Conservation (phyloP, 1,284 basidiomycete genomes). For the Crepidotus sp. region DNA sequence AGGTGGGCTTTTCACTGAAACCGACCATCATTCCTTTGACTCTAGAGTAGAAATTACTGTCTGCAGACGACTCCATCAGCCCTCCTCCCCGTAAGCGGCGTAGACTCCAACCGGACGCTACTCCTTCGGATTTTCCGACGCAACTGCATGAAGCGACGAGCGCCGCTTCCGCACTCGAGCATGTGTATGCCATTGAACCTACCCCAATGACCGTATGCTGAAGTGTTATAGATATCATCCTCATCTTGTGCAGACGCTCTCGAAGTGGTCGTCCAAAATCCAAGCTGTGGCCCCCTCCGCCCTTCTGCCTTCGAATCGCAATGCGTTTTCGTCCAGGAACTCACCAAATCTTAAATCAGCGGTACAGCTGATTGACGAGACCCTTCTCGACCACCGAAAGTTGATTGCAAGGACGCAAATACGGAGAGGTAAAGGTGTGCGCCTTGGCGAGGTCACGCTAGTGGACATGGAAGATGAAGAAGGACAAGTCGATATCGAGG, state of each 20-base stretch:
- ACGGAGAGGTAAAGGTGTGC: constrained; percentile 36
- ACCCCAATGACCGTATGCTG: constrained; percentile 2
- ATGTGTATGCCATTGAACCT: constrained; percentile 36
- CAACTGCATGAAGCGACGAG: constrained; percentile 38
- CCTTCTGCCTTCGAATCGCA: constrained; percentile 61
- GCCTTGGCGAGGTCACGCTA: constrained; percentile 34
- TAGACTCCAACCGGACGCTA: constrained; percentile 31
- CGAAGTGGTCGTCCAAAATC: constrained; percentile 91
- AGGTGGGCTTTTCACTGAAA: constrained; percentile 29
- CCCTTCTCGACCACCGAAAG: constrained; percentile 46
- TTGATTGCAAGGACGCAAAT: constrained; percentile 51
- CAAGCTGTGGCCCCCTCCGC: constrained; percentile 78
- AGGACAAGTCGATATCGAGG: constrained; percentile 37
- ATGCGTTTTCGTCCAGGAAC: constrained; percentile 48
- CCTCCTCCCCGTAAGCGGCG: constrained; percentile 54
- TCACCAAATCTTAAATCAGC: constrained; percentile 47
- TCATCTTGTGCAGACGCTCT: constrained; percentile 64
- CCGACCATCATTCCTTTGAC: constrained; percentile 1
- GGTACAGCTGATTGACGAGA: constrained; percentile 67
- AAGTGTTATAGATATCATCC: constrained; percentile 47
- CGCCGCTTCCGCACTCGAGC: constrained; percentile 44
- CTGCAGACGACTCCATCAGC: constrained; percentile 37
- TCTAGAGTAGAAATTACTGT: constrained; percentile 34
- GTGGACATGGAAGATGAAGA: constrained; percentile 25
- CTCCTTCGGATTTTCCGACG: constrained; percentile 28